These are phyloP conservation scores for Pestalotiopsis sp. DNA, from an alignment of 2,329 filamentous ascomycete species.

Conservation along the genomic window DNA sequence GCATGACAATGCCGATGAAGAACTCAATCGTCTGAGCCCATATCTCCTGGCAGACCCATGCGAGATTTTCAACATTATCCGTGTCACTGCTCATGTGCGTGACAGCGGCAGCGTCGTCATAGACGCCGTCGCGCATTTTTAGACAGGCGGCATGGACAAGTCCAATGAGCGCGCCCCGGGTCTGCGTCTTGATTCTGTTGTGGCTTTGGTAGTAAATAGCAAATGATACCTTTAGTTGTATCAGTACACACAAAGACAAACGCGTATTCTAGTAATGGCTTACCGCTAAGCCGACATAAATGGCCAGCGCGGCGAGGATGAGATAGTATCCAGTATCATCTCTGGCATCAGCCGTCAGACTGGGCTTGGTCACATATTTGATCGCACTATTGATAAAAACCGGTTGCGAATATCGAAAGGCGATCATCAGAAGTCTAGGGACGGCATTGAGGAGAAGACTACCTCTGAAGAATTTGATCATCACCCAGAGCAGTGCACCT, in stretches of 20 bases:
- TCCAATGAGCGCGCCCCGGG: constrained; percentile 1
- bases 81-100: constrained; percentile 9
- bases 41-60: background rate
- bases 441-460: background rate
- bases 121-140: background rate
- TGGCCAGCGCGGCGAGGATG: constrained; percentile 30
- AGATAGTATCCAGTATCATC: constrained; percentile 28
- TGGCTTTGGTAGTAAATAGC: background rate
- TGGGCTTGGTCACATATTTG: constrained; percentile 24
- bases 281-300: constrained; percentile 41
- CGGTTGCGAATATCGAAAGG: constrained; percentile 42
- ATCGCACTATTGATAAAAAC: constrained; percentile 40
- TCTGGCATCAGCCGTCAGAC: background rate
- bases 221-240: background rate
- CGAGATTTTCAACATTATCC: background rate
- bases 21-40: background rate
- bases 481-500: background rate
- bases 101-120: constrained; percentile 8
- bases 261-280: constrained; percentile 11
- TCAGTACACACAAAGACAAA: background rate
- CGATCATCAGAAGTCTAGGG: constrained; percentile 35
- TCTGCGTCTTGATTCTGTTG: constrained; percentile 2
- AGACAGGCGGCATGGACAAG: constrained; percentile 7
- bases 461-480: background rate
- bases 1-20: background rate